A percentile compares a stretch with the other conserved stretches of the same genome.
Evolutionary conservation across 805 yeast genomes (phyloP).

Genomic region (Millerozyma acaciae): DNA sequence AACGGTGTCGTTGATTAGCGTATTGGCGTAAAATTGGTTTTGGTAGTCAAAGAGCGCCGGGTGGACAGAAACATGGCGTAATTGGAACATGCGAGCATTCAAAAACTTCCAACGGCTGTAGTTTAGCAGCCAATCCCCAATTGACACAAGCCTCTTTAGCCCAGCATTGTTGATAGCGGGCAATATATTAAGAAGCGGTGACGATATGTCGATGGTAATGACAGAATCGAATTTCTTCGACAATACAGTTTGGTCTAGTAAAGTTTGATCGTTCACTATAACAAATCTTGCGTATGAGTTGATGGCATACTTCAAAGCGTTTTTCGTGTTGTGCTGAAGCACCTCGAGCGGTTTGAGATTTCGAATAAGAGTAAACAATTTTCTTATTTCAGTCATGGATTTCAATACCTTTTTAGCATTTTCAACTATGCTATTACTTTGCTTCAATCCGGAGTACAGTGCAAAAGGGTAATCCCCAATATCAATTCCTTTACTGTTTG

Average conservation of each 20-base stretch:
- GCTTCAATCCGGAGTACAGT: not conserved
- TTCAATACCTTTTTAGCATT: constrained; percentile 2
- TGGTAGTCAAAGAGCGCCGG: not conserved
- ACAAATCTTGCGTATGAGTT: constrained; percentile 4
- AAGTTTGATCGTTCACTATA: constrained; percentile 1
- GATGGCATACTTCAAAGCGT: constrained; percentile 4
- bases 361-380: constrained; percentile 6
- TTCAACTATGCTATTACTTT: constrained; percentile 1
- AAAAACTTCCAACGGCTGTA: constrained; percentile 1
- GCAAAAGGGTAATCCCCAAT: constrained; percentile 7
- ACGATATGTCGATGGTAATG: constrained; percentile 1
- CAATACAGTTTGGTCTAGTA: constrained; percentile 1
- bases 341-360: constrained; percentile 6
- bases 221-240: constrained; percentile 3
- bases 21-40: not conserved
- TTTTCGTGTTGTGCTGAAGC: constrained; percentile 3
- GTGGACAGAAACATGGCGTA: not conserved
- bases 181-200: not conserved
- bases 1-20: not conserved
- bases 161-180: constrained; percentile 3
- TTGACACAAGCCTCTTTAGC: constrained; percentile 4
- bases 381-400: constrained; percentile 3
- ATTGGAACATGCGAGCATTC: not conserved
- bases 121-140: constrained; percentile 2
- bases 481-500: constrained; percentile 2